phyloP scores from a whole-genome alignment of 2,329 filamentous ascomycete species.

The Paracoccidioides lutzii region DNA sequence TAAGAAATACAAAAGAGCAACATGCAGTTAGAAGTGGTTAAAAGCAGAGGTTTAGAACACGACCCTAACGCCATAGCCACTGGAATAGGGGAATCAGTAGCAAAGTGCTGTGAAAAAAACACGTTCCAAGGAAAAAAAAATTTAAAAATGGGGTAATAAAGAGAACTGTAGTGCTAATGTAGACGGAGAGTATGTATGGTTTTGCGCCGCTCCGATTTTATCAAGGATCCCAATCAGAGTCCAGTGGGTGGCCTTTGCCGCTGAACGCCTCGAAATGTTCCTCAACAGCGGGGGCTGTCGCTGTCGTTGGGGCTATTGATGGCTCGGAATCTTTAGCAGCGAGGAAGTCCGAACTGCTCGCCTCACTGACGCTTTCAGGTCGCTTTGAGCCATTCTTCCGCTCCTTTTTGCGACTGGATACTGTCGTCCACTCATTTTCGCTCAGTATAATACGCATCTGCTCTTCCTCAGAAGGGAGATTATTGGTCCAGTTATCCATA shows the following conservation, averaged over 20 bases:
- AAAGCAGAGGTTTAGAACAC: constrained; percentile 3
- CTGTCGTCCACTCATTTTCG: constrained; percentile 49
- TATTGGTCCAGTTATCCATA: constrained; percentile 32
- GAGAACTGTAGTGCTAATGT: not conserved
- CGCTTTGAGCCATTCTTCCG: constrained; percentile 34
- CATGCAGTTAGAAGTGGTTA: no score
- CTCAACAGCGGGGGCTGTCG: not conserved
- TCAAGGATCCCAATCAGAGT: constrained; percentile 34
- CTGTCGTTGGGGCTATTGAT: constrained; percentile 1
- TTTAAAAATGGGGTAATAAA: not conserved
- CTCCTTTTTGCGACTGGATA: constrained; percentile 45
- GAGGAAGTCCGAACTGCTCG: constrained; percentile 27
- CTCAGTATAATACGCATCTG: constrained; percentile 40
- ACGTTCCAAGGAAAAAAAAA: not conserved
- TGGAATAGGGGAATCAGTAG: not conserved
- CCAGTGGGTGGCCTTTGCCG: constrained; percentile 29
- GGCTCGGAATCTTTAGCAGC: constrained; percentile 6
- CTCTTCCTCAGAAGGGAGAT: constrained; percentile 47
- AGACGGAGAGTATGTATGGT: not conserved
- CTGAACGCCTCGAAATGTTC: not conserved
- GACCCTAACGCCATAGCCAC: constrained; percentile 1
- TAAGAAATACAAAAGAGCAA: not conserved
- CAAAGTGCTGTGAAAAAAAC: not conserved
- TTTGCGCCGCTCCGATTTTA: not conserved
- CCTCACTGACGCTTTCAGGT: constrained; percentile 34